Conservation (phyloP, 768 basidiomycete genomes). For the Xanthoconium stramineum region DNA sequence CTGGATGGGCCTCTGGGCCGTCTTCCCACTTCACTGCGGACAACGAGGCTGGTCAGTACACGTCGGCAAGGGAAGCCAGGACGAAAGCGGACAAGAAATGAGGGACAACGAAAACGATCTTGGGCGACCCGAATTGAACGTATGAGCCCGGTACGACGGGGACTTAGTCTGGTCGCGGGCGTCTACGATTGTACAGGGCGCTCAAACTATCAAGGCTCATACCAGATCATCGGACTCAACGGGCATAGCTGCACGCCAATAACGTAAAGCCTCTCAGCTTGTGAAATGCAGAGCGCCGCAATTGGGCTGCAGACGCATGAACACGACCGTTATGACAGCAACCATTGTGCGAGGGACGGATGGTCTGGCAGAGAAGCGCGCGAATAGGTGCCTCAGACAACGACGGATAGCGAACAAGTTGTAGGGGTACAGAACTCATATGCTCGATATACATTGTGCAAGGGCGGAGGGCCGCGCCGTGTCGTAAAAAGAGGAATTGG, state of each 20-base stretch:
- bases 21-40: conserved; percentile 73
- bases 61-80: conserved; percentile 12
- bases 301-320: conserved; percentile 25
- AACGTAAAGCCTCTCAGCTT: conserved; percentile 35
- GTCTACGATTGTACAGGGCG: conserved; percentile 25
- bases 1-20: conserved; percentile 56
- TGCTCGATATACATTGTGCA: conserved; percentile 37
- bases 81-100: conserved; percentile 13
- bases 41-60: conserved; percentile 29
- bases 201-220: conserved; percentile 32
- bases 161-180: conserved; percentile 18
- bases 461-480: conserved; percentile 19
- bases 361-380: conserved; percentile 33
- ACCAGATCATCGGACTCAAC: conserved; percentile 38
- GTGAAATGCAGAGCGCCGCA: conserved; percentile 27
- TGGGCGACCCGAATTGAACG: neutral
- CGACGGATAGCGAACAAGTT: conserved; percentile 34
- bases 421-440: conserved; percentile 35
- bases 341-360: conserved; percentile 29
- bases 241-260: conserved; percentile 33
- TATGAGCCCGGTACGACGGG: conserved; percentile 5
- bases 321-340: conserved; percentile 33
- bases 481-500: conserved; percentile 29
- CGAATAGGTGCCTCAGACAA: conserved; percentile 31
- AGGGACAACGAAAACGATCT: conserved; percentile 4